These are phyloP conservation scores for Eimeria mitis DNA, from an alignment of 169 alveolate genomes.

Conservation along the genomic window DNA sequence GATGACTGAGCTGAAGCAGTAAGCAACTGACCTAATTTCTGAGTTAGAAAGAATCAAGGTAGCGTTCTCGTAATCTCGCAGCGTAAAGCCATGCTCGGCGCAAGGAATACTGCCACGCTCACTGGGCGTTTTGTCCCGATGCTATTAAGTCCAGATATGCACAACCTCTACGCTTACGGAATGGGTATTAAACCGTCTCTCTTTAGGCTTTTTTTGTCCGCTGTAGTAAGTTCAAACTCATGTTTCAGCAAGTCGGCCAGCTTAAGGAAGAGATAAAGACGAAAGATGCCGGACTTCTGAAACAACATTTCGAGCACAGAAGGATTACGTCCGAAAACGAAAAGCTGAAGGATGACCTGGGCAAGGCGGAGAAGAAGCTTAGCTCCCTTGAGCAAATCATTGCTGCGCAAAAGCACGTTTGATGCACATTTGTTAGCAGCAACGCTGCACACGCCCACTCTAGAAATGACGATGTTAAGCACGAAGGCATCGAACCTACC, in stretches of 20 bases:
- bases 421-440: background rate
- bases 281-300: conserved; percentile 89
- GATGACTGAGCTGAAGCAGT: conserved; percentile 93
- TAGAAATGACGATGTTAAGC: background rate
- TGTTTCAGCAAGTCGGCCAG: conserved; percentile 93
- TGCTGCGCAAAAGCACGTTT: conserved; percentile 79
- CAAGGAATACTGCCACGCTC: background rate
- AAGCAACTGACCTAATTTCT: background rate
- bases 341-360: conserved; percentile 88
- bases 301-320: conserved; percentile 90
- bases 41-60: background rate
- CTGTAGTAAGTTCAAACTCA: conserved; percentile 91
- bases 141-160: background rate
- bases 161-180: background rate
- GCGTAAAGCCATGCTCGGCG: background rate
- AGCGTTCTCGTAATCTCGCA: background rate
- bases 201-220: background rate
- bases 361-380: conserved; percentile 86
- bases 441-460: background rate
- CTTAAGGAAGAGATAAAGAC: conserved; percentile 94
- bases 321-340: conserved; percentile 87
- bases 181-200: background rate
- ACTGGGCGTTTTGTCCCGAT: background rate
- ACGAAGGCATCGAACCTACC: background rate
- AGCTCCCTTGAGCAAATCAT: conserved; percentile 84